phyloP scores from a whole-genome alignment of 139 green algal genomes.

The Closterium sp. region DNA sequence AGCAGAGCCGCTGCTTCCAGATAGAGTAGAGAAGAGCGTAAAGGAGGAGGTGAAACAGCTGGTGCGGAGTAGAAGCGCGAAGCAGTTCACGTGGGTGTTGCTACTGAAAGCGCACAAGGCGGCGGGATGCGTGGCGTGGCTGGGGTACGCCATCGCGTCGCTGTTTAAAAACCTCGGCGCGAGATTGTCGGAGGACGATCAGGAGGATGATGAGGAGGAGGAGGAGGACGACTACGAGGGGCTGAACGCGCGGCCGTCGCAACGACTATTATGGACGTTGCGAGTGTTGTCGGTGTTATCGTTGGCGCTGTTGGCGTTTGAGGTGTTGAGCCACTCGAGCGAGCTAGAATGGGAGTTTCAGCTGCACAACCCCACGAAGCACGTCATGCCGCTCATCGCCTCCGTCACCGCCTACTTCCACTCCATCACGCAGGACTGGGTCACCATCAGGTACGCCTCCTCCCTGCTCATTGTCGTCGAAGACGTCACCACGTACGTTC shows the following conservation, averaged over 20 bases:
- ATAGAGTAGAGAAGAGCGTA: background rate
- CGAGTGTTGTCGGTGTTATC: background rate
- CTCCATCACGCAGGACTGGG: background rate
- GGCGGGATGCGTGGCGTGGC: conserved; percentile 28
- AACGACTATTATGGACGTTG: background rate
- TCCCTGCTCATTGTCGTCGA: no score
- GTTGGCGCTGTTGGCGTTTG: conserved; percentile 1
- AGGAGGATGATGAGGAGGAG: background rate
- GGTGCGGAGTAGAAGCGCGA: conserved; percentile 15
- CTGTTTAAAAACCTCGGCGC: conserved; percentile 7
- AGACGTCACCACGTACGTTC: no score
- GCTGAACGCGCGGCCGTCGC: background rate
- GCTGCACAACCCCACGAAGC: background rate
- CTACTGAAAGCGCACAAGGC: conserved; percentile 37
- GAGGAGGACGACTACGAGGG: background rate
- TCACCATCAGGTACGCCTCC: background rate
- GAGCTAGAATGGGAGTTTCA: background rate
- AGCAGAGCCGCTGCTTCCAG: background rate
- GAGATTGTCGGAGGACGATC: conserved; percentile 7
- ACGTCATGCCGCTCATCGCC: background rate
- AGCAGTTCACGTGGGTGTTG: conserved; percentile 38
- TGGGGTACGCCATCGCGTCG: conserved; percentile 11
- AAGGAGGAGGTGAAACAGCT: background rate
- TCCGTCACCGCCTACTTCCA: background rate
- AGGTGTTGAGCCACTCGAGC: conserved; percentile 7